Base-by-base conservation (phyloP, 257 asterid genomes). In the Solanum appendiculatum region DNA sequence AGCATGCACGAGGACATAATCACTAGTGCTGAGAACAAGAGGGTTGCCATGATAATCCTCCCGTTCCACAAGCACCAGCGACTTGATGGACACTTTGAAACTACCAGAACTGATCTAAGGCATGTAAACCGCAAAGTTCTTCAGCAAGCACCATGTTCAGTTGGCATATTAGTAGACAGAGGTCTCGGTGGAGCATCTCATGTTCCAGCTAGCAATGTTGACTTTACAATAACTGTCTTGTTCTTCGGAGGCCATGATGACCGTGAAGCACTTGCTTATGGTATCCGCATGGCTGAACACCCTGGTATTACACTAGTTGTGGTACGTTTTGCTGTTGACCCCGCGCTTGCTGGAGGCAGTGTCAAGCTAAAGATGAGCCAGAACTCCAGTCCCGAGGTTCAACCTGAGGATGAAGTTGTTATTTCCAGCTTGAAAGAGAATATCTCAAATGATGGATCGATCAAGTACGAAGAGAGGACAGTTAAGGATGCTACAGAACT, bases 1-100 rank as follows among this genome's bases (percentile, higher is more conserved):
- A 92, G 87, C 90, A 94, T 94, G 95, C 97, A 94, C 78, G 95
- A 92, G 86, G 98, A 94, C 86, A 92, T 94, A 5, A 88, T 94
- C 82, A 51, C 92, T 0, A 87, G 95, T 9, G 97, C 98, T 0
- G 91, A 92, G 70, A 60, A 88, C 36, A 94, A 93, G 88, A 90
- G 89, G 89, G 92, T 82, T 1, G 94, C 93, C 1, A 92, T 94
- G 90, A 90, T 94, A 36, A 90, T 94, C 72, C 92, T 94, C 11
- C 98, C 98, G 0, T 94, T 92, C 82, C 98, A 94, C 64, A 92
- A 93, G 90, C 98, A 92, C 64, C 92, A 86, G 85, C 88, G 93
- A 83, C 82, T 93, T 8, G 98, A 94, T 15, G 98, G 98, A 2
- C 93, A 88, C 15, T 88, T 94, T 75, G 98, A 93, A 88, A 93